Evolutionary conservation across 1,139 yeast species (phyloP).

Genomic region (Yarrowia galli): DNA sequence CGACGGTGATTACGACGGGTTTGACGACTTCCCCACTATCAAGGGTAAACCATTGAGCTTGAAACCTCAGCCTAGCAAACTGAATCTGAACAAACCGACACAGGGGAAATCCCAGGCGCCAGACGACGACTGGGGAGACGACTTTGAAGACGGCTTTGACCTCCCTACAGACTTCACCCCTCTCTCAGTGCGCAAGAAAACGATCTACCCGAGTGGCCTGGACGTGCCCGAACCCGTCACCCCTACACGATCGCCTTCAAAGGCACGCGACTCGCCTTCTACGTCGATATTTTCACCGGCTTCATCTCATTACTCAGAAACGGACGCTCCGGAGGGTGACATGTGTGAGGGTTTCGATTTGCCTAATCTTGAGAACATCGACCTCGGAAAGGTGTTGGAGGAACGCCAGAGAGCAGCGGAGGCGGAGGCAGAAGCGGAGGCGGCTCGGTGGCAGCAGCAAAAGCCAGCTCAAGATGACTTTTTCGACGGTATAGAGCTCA

Average conservation of each 20-base stretch:
- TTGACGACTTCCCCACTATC: constrained; percentile 17
- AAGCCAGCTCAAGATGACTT: constrained; percentile 24
- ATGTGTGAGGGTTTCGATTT: constrained; percentile 38
- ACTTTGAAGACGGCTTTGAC: constrained; percentile 36
- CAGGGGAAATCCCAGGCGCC: not conserved
- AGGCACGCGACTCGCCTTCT: constrained; percentile 13
- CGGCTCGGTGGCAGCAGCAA: constrained; percentile 9
- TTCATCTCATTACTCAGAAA: constrained; percentile 17
- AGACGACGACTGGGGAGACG: constrained; percentile 16
- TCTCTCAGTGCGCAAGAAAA: constrained; percentile 12
- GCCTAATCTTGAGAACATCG: constrained; percentile 1
- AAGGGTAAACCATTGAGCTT: not conserved
- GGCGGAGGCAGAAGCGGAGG: constrained; percentile 19
- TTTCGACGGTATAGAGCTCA: constrained; percentile 35
- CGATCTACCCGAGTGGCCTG: constrained; percentile 23
- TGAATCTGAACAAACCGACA: not conserved
- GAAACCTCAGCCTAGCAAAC: not conserved
- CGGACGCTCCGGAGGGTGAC: constrained; percentile 30
- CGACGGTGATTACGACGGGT: constrained; percentile 9
- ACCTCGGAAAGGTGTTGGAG: constrained; percentile 8
- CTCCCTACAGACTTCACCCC: constrained; percentile 30
- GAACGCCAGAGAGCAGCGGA: constrained; percentile 22
- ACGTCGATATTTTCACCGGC: constrained; percentile 31
- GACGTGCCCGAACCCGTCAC: constrained; percentile 27
- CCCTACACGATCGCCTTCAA: constrained; percentile 1